These are phyloP conservation scores for Phytophthora pluvialis DNA, from an alignment of 352 stramenopile species.

Conservation along the genomic window DNA sequence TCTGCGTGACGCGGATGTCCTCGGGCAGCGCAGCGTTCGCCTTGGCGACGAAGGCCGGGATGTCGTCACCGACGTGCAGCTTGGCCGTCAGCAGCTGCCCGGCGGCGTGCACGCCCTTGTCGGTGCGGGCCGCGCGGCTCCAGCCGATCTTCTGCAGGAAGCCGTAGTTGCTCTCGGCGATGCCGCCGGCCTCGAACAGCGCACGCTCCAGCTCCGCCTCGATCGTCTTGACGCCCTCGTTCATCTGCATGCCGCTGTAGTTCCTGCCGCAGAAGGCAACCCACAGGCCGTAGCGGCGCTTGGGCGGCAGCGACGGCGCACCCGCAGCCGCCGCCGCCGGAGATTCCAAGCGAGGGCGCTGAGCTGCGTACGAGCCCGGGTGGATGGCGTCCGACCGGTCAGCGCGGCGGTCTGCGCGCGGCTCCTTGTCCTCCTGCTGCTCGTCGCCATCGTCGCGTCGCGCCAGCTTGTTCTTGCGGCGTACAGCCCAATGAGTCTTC, in stretches of 20 bases:
- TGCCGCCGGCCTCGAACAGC: slow-evolving; percentile 86
- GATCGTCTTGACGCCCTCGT: slow-evolving; percentile 89
- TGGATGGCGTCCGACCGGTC: slow-evolving; percentile 72
- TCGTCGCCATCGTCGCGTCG: slow-evolving; percentile 33
- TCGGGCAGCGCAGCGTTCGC: slow-evolving; percentile 77
- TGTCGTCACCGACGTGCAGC: slow-evolving; percentile 82
- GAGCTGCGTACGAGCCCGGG: slow-evolving; percentile 79
- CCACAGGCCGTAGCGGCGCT: slow-evolving; percentile 77
- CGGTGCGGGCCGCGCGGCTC: slow-evolving; percentile 88
- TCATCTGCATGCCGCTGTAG: slow-evolving; percentile 93
- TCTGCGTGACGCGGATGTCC: slow-evolving; percentile 87
- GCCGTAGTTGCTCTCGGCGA: slow-evolving; percentile 90
- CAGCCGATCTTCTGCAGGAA: slow-evolving; percentile 93
- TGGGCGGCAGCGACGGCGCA: slow-evolving; percentile 16
- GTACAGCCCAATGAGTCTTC: slow-evolving; percentile 71
- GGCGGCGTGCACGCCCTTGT: slow-evolving; percentile 92
- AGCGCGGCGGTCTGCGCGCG: slow-evolving; percentile 53
- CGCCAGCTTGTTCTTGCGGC: slow-evolving; percentile 80
- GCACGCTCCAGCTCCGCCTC: slow-evolving; percentile 91
- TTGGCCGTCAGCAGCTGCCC: slow-evolving; percentile 88
- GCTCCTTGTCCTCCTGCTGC: slow-evolving; percentile 26
- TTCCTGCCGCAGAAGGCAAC: slow-evolving; percentile 90
- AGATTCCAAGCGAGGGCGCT: slow-evolving; percentile 31
- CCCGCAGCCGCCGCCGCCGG: background rate
- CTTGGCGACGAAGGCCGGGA: slow-evolving; percentile 64